phyloP scores from a whole-genome alignment of 805 yeast species.

The Ogataea pignaliae region DNA sequence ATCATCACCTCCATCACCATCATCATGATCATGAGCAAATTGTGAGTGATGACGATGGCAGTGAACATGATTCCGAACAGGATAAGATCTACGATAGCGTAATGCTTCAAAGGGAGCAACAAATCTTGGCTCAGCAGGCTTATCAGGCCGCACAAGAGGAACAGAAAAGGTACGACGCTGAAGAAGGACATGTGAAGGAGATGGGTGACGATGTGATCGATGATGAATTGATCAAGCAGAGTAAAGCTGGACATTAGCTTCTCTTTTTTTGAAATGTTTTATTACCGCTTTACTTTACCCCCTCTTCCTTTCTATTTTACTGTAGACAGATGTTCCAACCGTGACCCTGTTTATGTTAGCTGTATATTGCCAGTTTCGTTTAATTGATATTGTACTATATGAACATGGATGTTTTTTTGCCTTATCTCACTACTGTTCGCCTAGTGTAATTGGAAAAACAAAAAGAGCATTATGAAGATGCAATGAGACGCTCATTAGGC shows the following conservation, averaged over 20 bases:
- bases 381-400: too few species aligned
- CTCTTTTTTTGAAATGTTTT: too few species aligned
- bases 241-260: conserved; percentile 1
- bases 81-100: conserved; percentile 17
- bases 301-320: neutral
- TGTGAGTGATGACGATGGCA: neutral
- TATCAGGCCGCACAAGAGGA: conserved; percentile 6
- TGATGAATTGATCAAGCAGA: conserved; percentile 9
- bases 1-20: conserved; percentile 3
- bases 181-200: neutral
- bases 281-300: neutral
- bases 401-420: too few species aligned
- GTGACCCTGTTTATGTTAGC: too few species aligned
- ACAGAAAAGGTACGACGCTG: conserved; percentile 1
- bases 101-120: conserved; percentile 14
- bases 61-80: conserved; percentile 5
- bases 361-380: too few species aligned
- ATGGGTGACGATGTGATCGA: conserved; percentile 10
- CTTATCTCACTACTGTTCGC: too few species aligned
- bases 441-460: too few species aligned
- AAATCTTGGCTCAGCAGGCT: conserved; percentile 15
- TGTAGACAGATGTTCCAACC: too few species aligned
- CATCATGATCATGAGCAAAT: neutral
- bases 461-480: too few species aligned
- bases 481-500: too few species aligned